Conservation (phyloP, 768 basidiomycete genomes). For the Rhizopogon vesiculosus region DNA sequence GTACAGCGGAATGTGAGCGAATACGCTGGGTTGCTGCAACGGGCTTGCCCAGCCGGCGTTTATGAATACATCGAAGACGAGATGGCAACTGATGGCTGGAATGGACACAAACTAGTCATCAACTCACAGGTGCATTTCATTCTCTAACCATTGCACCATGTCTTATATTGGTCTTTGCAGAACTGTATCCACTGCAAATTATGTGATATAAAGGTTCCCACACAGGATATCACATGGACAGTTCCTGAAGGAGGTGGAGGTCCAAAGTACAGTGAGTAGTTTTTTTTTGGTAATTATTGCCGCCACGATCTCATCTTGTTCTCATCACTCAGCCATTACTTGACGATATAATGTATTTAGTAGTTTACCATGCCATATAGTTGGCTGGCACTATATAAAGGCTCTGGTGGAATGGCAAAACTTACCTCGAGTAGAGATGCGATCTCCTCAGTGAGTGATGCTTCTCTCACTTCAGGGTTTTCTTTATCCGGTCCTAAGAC, state of each 20-base stretch:
- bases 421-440: too few species aligned
- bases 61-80: constrained; percentile 92
- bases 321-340: background rate
- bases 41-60: constrained; percentile 91
- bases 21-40: constrained; percentile 84
- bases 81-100: constrained; percentile 54
- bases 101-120: constrained; percentile 87
- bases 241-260: constrained; percentile 97
- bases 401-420: too few species aligned
- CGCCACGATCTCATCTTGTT: background rate
- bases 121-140: constrained; percentile 78
- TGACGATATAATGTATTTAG: background rate
- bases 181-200: constrained; percentile 94
- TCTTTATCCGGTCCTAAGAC: too few species aligned
- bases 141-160: background rate
- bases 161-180: constrained; percentile 32
- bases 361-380: background rate
- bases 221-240: constrained; percentile 95
- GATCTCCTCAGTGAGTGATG: too few species aligned
- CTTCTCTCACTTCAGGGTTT: too few species aligned
- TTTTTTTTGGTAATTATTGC: background rate
- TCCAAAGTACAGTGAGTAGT: constrained; percentile 83
- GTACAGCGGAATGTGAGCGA: constrained; percentile 70
- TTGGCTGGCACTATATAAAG: too few species aligned
- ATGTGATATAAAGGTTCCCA: constrained; percentile 94